These are phyloP conservation scores for Chytriomyces hyalinus DNA, from an alignment of 192 early-diverging fungal genomes.

Conservation along the genomic window DNA sequence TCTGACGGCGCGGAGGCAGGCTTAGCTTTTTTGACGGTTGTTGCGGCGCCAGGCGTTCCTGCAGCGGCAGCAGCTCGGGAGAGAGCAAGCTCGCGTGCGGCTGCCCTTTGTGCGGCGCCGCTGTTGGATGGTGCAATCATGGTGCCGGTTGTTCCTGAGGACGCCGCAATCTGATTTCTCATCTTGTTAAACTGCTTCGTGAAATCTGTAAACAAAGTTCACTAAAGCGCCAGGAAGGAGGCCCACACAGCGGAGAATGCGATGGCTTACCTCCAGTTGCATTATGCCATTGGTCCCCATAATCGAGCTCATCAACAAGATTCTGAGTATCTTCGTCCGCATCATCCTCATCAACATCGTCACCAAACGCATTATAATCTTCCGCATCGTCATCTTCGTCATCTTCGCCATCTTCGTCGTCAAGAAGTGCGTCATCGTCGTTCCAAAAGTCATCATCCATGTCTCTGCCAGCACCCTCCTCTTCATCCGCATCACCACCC, in stretches of 20 bases:
- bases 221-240: background rate
- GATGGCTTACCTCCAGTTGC: slow-evolving; percentile 66
- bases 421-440: background rate
- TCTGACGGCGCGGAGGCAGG: slow-evolving; percentile 30
- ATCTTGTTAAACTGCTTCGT: slow-evolving; percentile 93
- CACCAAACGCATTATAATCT: slow-evolving; percentile 47
- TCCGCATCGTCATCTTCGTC: slow-evolving; percentile 44
- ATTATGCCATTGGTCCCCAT: slow-evolving; percentile 79
- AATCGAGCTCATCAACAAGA: slow-evolving; percentile 60
- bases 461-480: slow-evolving; percentile 7
- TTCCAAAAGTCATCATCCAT: slow-evolving; percentile 18
- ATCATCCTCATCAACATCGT: slow-evolving; percentile 59
- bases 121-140: slow-evolving; percentile 34
- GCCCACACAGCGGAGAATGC: background rate
- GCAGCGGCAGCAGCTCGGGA: background rate
- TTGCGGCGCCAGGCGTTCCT: background rate
- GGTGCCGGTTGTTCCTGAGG: slow-evolving; percentile 35
- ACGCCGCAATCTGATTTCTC: slow-evolving; percentile 62
- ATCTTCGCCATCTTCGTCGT: slow-evolving; percentile 17
- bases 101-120: slow-evolving; percentile 22
- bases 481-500: slow-evolving; percentile 21
- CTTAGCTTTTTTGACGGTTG: slow-evolving; percentile 7
- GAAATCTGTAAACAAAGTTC: slow-evolving; percentile 67
- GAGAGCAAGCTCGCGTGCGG: background rate
- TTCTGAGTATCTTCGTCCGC: slow-evolving; percentile 72